These are phyloP conservation scores for Annona squamosa DNA, from an alignment of 164 flowering plant species.

Conservation along the genomic window DNA sequence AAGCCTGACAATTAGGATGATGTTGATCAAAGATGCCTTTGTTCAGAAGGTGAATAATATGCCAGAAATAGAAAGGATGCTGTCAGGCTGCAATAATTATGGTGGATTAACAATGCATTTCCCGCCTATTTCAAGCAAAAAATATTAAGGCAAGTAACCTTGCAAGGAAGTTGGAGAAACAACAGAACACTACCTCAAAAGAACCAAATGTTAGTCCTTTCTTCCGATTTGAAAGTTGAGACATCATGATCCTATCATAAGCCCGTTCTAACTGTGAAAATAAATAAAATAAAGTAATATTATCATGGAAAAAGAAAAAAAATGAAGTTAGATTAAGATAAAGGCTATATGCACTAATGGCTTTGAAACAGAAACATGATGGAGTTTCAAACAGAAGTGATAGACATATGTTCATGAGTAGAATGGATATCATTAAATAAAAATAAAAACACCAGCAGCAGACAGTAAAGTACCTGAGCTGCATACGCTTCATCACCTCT, in stretches of 20 bases:
- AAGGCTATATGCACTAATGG: not conserved
- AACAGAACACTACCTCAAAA: slow-evolving; percentile 48
- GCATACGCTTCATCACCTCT: slow-evolving; percentile 74
- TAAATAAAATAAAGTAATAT: not conserved
- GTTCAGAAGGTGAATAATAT: too few relatives aligned
- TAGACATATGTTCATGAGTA: not conserved
- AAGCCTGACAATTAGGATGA: too few relatives aligned
- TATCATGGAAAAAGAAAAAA: not conserved
- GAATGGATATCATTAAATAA: not conserved
- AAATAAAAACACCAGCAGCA: not conserved
- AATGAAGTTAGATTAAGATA: too few relatives aligned
- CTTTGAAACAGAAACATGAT: not conserved
- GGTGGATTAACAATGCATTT: too few relatives aligned
- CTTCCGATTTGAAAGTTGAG: slow-evolving; percentile 68
- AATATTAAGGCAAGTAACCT: not conserved
- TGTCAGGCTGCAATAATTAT: not conserved
- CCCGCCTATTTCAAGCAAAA: not conserved
- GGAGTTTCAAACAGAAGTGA: not conserved
- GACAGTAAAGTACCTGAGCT: slow-evolving; percentile 39
- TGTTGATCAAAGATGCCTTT: too few relatives aligned
- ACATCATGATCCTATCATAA: slow-evolving; percentile 91
- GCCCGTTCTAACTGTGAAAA: slow-evolving; percentile 75
- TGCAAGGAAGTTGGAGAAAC: not conserved
- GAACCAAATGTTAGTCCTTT: slow-evolving; percentile 83
- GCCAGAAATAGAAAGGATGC: not conserved